A percentile compares a stretch with the other conserved stretches of the same genome.
Conservation (phyloP, 225 moss, liverwort and hornwort species). For the Marchantia paleacea region DNA sequence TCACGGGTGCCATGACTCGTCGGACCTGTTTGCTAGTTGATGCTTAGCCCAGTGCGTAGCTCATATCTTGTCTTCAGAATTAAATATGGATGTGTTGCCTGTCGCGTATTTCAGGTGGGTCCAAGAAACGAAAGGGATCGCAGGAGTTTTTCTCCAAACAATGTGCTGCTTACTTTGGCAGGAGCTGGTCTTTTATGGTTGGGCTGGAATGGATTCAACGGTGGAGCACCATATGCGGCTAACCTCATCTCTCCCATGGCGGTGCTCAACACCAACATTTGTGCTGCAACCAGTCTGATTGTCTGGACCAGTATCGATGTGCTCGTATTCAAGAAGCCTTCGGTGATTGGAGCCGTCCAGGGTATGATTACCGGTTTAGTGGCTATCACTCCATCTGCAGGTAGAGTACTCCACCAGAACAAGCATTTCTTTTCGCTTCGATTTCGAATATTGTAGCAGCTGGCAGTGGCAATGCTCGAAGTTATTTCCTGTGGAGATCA, state of each 20-base stretch:
- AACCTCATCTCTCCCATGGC: slow-evolving; percentile 25
- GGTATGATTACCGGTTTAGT: slow-evolving; percentile 43
- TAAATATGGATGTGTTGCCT: neutral
- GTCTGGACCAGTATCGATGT: slow-evolving; percentile 29
- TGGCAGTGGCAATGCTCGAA: neutral
- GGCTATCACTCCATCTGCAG: slow-evolving; percentile 32
- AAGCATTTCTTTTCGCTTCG: neutral
- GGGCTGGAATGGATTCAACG: slow-evolving; percentile 33
- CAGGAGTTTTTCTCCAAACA: slow-evolving; percentile 31
- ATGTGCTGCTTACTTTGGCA: slow-evolving; percentile 29
- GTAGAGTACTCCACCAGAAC: neutral
- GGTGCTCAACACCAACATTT: slow-evolving; percentile 30
- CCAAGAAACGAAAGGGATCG: slow-evolving; percentile 28
- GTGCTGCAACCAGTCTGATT: slow-evolving; percentile 33
- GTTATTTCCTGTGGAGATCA: neutral
- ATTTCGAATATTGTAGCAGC: neutral
- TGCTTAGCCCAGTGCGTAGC: neutral
- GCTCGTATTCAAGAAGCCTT: slow-evolving; percentile 10
- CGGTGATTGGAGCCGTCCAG: slow-evolving; percentile 34
- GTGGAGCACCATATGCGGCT: slow-evolving; percentile 27
- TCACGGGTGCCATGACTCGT: no score
- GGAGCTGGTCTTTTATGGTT: slow-evolving; percentile 39
- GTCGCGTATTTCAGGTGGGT: slow-evolving; percentile 24
- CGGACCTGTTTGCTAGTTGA: no score
- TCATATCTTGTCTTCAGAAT: neutral